Conservation (phyloP, 2,329 filamentous ascomycete genomes). For the Microdochium trichocladiopsis region DNA sequence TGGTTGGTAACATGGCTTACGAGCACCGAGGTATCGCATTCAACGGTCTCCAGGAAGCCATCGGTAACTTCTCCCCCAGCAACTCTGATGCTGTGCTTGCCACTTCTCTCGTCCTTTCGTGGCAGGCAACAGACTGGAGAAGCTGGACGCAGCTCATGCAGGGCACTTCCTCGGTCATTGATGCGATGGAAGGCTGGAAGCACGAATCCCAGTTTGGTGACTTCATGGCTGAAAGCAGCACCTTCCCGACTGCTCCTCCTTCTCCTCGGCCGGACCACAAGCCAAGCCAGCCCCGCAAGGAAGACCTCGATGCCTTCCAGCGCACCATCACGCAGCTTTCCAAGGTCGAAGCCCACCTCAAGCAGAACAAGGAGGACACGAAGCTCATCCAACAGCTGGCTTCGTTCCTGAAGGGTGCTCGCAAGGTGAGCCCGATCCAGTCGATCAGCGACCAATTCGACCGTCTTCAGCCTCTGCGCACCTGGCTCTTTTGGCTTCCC, state of each 20-base stretch:
- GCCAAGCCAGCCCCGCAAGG: slow-evolving; percentile 56
- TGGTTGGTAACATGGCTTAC: slow-evolving; percentile 82
- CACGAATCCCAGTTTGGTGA: slow-evolving; percentile 81
- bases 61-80: slow-evolving; percentile 73
- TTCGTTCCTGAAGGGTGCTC: slow-evolving; percentile 65
- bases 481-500: slow-evolving; percentile 95
- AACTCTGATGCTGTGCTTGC: slow-evolving; percentile 90
- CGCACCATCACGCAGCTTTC: slow-evolving; percentile 60
- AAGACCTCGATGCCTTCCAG: slow-evolving; percentile 63
- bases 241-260: slow-evolving; percentile 59
- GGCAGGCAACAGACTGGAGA: slow-evolving; percentile 96
- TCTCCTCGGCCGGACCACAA: slow-evolving; percentile 56
- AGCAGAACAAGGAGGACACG: slow-evolving; percentile 62
- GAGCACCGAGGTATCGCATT: slow-evolving; percentile 82
- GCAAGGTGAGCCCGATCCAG: slow-evolving; percentile 61
- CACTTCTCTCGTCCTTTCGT: slow-evolving; percentile 84
- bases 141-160: slow-evolving; percentile 56
- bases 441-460: slow-evolving; percentile 82
- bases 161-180: slow-evolving; percentile 81
- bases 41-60: slow-evolving; percentile 81
- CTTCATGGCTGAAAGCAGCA: slow-evolving; percentile 74
- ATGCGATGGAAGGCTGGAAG: slow-evolving; percentile 87
- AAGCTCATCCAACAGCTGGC: slow-evolving; percentile 63
- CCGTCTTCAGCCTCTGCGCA: slow-evolving; percentile 77
- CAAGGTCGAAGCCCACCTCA: slow-evolving; percentile 60